These are phyloP conservation scores for Aspergillus intermedius DNA, from an alignment of 2,329 filamentous ascomycete genomes.

Conservation along the genomic window DNA sequence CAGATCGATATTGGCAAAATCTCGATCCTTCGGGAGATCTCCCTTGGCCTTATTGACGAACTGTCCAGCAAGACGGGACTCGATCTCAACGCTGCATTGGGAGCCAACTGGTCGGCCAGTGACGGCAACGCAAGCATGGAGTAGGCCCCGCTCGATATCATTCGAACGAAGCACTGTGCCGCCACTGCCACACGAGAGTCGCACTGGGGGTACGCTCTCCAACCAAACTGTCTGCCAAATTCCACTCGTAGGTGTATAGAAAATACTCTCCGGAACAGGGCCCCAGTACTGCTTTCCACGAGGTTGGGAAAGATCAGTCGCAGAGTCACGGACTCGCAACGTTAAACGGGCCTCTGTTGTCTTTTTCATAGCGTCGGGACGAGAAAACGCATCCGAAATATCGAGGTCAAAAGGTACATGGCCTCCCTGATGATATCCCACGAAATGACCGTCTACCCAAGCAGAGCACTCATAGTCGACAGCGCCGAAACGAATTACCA, in stretches of 20 bases:
- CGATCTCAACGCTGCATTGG: slow-evolving; percentile 47
- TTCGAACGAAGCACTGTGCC: slow-evolving; percentile 56
- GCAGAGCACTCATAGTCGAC: slow-evolving; percentile 48
- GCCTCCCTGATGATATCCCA: slow-evolving; percentile 51
- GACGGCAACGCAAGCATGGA: slow-evolving; percentile 48
- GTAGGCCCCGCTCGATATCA: slow-evolving; percentile 45
- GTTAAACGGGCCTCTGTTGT: slow-evolving; percentile 40
- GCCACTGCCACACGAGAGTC: slow-evolving; percentile 53
- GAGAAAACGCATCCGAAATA: slow-evolving; percentile 37
- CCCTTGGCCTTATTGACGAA: slow-evolving; percentile 41
- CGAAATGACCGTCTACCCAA: slow-evolving; percentile 50
- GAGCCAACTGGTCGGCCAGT: slow-evolving; percentile 28
- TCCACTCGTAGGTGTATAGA: slow-evolving; percentile 64
- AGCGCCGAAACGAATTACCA: slow-evolving; percentile 44
- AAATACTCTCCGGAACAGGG: slow-evolving; percentile 50
- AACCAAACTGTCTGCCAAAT: slow-evolving; percentile 74
- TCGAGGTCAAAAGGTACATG: slow-evolving; percentile 59
- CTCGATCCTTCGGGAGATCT: slow-evolving; percentile 45
- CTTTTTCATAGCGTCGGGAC: not conserved
- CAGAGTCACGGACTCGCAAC: slow-evolving; percentile 57
- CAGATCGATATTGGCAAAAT: slow-evolving; percentile 44
- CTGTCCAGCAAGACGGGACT: slow-evolving; percentile 47
- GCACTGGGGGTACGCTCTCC: slow-evolving; percentile 45
- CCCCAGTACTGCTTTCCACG: slow-evolving; percentile 63
- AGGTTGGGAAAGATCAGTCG: slow-evolving; percentile 58